phyloP scores from a whole-genome alignment of 345 rosid species.

The Eucalyptus erythrocorys region DNA sequence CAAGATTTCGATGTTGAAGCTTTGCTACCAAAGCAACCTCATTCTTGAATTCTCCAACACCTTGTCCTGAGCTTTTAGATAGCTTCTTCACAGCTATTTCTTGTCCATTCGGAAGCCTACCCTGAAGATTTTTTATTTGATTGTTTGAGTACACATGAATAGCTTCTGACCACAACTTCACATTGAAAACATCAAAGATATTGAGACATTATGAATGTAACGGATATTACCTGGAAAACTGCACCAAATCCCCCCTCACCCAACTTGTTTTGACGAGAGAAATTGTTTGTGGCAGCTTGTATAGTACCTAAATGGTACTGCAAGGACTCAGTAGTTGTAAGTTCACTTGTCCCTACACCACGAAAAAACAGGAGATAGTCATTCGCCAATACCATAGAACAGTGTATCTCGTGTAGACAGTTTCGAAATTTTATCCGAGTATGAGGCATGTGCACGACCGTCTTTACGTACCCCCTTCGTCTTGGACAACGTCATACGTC shows the following conservation, averaged over 20 bases:
- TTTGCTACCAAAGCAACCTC: conserved; percentile 30
- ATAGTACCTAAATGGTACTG: conserved; percentile 26
- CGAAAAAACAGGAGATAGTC: not conserved
- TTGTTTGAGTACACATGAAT: not conserved
- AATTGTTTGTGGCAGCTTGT: conserved; percentile 31
- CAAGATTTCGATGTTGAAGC: conserved; percentile 47
- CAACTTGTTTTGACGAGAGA: conserved; percentile 35
- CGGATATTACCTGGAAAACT: conserved; percentile 32
- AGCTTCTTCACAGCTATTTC: conserved; percentile 23
- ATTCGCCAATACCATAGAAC: not conserved
- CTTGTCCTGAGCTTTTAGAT: not conserved
- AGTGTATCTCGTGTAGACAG: not conserved
- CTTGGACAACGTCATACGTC: not conserved
- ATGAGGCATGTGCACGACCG: not conserved
- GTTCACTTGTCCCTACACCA: conserved; percentile 9
- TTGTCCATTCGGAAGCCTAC: conserved; percentile 16
- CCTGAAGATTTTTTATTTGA: conserved; percentile 3
- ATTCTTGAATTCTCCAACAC: conserved; percentile 12
- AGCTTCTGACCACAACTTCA: not conserved
- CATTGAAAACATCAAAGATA: not conserved
- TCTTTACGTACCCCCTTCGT: not conserved
- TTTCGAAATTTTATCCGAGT: not conserved
- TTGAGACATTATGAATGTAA: too few relatives aligned
- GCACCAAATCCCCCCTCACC: conserved; percentile 72
- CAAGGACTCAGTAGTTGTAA: conserved; percentile 20